phyloP scores from a whole-genome alignment of 768 basidiomycete species.

The Porpolomopsis calyptriformis region DNA sequence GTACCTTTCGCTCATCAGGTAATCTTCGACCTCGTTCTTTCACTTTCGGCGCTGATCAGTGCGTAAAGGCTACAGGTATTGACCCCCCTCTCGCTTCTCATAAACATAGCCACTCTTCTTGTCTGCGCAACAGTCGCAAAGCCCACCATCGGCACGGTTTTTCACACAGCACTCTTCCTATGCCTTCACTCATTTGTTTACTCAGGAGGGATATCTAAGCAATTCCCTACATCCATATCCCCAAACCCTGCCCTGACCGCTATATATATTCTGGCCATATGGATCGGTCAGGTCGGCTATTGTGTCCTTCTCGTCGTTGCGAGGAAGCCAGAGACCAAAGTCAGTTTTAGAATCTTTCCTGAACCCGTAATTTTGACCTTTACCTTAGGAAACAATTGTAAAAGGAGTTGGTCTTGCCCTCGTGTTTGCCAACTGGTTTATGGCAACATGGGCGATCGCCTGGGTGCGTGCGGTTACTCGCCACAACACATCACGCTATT shows the following conservation, averaged over 20 bases:
- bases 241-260: constrained; percentile 50
- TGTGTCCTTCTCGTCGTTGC: constrained; percentile 68
- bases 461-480: constrained; percentile 19
- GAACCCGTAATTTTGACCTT: constrained; percentile 2
- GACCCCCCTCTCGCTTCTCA: constrained; percentile 73
- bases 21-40: constrained; percentile 5
- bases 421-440: constrained; percentile 68
- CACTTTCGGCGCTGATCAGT: neutral
- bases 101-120: constrained; percentile 63
- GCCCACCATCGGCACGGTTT: constrained; percentile 45
- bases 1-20: constrained; percentile 56
- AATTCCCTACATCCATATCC: constrained; percentile 61
- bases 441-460: constrained; percentile 74
- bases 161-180: neutral
- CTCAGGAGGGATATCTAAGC: constrained; percentile 38
- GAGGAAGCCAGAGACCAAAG: constrained; percentile 73
- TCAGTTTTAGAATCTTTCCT: constrained; percentile 17
- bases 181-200: neutral
- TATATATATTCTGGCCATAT: constrained; percentile 51
- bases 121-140: constrained; percentile 58
- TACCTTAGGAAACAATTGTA: constrained; percentile 45
- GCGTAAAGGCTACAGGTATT: constrained; percentile 63
- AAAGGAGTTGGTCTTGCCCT: constrained; percentile 75
- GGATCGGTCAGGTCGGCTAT: constrained; percentile 66
- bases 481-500: neutral